phyloP scores from a whole-genome alignment of 768 basidiomycete species.

The Calvatia gigantea region DNA sequence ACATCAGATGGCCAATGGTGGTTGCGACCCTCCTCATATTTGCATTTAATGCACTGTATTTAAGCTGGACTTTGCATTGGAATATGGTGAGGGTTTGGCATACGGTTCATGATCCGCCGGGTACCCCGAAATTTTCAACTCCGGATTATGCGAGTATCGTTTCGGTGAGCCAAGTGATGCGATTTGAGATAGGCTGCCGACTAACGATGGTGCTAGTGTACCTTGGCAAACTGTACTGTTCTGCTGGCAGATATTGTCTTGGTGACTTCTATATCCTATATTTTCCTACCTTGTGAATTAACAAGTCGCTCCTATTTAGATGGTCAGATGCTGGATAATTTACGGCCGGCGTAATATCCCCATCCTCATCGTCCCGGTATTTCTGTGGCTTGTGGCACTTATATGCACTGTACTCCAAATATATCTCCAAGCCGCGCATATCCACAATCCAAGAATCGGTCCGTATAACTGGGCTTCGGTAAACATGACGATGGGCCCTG shows the following conservation, averaged over 20 bases:
- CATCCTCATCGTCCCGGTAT: not conserved
- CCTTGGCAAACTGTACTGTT: not conserved
- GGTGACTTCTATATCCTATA: not conserved
- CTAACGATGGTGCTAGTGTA: not conserved
- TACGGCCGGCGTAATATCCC: not conserved
- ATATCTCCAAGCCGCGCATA: not conserved
- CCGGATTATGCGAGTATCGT: not conserved
- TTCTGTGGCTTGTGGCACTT: not conserved
- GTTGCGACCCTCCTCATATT: not conserved
- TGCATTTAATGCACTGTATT: not conserved
- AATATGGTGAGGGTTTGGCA: not conserved
- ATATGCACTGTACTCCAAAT: constrained; percentile 1
- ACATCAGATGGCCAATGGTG: not conserved
- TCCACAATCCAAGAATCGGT: not conserved
- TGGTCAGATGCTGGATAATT: not conserved
- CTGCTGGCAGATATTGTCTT: not conserved
- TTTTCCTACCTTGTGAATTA: not conserved
- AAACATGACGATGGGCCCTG: not conserved
- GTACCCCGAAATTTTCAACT: too few relatives aligned
- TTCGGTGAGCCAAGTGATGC: not conserved
- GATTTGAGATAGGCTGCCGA: not conserved
- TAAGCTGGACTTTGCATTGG: not conserved
- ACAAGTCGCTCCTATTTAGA: not conserved
- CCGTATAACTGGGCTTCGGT: not conserved
- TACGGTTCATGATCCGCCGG: too few relatives aligned